These are phyloP conservation scores for Xerocomus potaroensis DNA, from an alignment of 768 basidiomycete species.

Conservation along the genomic window DNA sequence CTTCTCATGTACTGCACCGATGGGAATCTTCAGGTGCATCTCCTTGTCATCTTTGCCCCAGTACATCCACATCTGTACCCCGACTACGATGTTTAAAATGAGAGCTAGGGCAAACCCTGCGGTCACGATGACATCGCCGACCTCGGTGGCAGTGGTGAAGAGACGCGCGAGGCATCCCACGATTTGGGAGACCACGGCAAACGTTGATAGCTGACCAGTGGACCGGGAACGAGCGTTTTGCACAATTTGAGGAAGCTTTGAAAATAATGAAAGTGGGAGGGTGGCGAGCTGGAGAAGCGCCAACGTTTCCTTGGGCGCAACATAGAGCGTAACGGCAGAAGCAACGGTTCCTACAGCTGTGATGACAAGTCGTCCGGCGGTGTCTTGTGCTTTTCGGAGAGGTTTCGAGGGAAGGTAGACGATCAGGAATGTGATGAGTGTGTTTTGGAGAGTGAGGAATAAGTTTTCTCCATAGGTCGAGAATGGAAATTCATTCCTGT, in stretches of 20 bases:
- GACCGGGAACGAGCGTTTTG: conserved; percentile 71
- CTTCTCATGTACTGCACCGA: conserved; percentile 26
- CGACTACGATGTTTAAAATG: conserved; percentile 77
- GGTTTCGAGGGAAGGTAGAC: conserved; percentile 50
- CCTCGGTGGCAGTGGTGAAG: conserved; percentile 90
- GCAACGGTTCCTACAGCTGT: conserved; percentile 32
- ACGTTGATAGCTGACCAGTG: conserved; percentile 92
- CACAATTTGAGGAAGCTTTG: conserved; percentile 90
- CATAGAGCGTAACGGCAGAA: conserved; percentile 40
- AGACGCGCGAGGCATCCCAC: conserved; percentile 86
- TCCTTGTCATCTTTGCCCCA: conserved; percentile 56
- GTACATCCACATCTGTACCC: conserved; percentile 79
- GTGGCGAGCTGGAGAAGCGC: conserved; percentile 77
- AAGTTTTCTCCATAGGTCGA: conserved; percentile 97
- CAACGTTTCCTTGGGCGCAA: conserved; percentile 47
- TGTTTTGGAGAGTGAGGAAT: conserved; percentile 88
- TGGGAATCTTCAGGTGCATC: conserved; percentile 14
- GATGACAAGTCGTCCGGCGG: conserved; percentile 29
- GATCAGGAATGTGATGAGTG: conserved; percentile 85
- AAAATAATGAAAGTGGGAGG: conserved; percentile 86
- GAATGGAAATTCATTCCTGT: conserved; percentile 84
- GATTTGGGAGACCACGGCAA: conserved; percentile 87
- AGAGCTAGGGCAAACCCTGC: conserved; percentile 85
- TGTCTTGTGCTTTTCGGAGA: conserved; percentile 23
- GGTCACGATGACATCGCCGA: conserved; percentile 74